These are phyloP conservation scores for Mycena indigotica DNA, from an alignment of 768 basidiomycete genomes.

Conservation along the genomic window DNA sequence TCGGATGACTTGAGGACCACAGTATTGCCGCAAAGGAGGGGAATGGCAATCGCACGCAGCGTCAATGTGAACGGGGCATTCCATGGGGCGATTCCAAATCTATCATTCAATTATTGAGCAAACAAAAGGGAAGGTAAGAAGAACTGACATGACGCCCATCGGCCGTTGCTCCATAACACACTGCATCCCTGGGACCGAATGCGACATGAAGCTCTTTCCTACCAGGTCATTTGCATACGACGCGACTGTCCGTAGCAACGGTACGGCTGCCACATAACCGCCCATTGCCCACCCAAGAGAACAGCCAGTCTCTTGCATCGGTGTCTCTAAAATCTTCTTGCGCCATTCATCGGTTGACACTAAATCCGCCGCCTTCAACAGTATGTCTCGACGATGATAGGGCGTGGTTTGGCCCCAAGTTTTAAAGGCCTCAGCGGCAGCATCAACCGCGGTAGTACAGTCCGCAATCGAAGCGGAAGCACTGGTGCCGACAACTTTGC, in stretches of 20 bases:
- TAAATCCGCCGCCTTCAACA: constrained; percentile 52
- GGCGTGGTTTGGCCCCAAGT: constrained; percentile 47
- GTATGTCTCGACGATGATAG: constrained; percentile 42
- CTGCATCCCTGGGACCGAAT: constrained; percentile 42
- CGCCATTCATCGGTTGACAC: constrained; percentile 45
- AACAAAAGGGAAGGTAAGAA: not conserved
- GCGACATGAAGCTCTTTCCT: constrained; percentile 48
- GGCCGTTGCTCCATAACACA: constrained; percentile 50
- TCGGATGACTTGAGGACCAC: constrained; percentile 58
- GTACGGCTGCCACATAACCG: constrained; percentile 27
- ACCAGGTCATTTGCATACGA: constrained; percentile 39
- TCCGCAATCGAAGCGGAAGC: constrained; percentile 51
- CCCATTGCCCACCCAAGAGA: constrained; percentile 22
- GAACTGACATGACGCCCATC: constrained; percentile 53
- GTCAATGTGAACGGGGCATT: constrained; percentile 52
- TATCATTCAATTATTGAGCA: constrained; percentile 25
- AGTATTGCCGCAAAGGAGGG: constrained; percentile 59
- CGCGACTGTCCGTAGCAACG: constrained; percentile 31
- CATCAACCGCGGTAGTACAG: constrained; percentile 46
- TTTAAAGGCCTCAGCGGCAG: constrained; percentile 47
- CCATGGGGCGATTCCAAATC: constrained; percentile 59
- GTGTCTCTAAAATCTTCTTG: constrained; percentile 33
- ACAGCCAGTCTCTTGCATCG: constrained; percentile 44
- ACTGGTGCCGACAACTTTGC: constrained; percentile 44
- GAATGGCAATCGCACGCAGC: constrained; percentile 45